Evolutionary conservation across 805 yeast genomes (phyloP).

Genomic region (Ogataea minuta): DNA sequence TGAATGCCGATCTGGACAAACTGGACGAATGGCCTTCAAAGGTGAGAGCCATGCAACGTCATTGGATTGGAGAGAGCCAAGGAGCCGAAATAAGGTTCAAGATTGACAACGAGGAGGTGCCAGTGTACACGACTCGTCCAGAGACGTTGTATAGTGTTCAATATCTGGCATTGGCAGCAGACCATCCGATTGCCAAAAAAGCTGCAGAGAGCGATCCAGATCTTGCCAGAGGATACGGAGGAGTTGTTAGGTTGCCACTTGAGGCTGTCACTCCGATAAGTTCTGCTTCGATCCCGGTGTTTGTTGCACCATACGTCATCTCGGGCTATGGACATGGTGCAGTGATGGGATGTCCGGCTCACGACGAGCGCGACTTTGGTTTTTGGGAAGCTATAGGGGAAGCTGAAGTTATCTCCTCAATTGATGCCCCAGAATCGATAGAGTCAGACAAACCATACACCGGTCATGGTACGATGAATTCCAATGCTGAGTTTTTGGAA

Average conservation of each 20-base stretch:
- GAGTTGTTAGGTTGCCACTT: constrained; percentile 53
- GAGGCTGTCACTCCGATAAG: constrained; percentile 60
- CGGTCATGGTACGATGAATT: constrained; percentile 48
- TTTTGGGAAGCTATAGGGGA: constrained; percentile 75
- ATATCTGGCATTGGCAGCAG: constrained; percentile 72
- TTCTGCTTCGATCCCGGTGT: constrained; percentile 60
- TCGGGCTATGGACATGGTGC: constrained; percentile 87
- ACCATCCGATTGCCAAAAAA: constrained; percentile 58
- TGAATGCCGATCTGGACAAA: constrained; percentile 59
- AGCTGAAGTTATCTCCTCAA: constrained; percentile 38
- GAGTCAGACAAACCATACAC: constrained; percentile 22
- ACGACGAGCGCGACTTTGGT: constrained; percentile 77
- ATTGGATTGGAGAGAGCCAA: constrained; percentile 90
- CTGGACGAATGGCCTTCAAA: constrained; percentile 82
- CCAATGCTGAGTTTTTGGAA: constrained; percentile 44
- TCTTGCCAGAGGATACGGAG: constrained; percentile 45
- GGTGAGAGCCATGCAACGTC: constrained; percentile 84
- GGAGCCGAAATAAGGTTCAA: constrained; percentile 71
- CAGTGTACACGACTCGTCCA: constrained; percentile 82
- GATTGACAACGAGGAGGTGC: constrained; percentile 26
- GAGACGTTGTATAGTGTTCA: constrained; percentile 86
- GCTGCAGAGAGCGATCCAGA: constrained; percentile 38
- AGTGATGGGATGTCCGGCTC: constrained; percentile 98
- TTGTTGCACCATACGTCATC: constrained; percentile 87
- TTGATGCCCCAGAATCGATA: constrained; percentile 38